These are phyloP conservation scores for Oryza meyeriana DNA, from an alignment of 176 grass and related monocot genomes.

Conservation along the genomic window DNA sequence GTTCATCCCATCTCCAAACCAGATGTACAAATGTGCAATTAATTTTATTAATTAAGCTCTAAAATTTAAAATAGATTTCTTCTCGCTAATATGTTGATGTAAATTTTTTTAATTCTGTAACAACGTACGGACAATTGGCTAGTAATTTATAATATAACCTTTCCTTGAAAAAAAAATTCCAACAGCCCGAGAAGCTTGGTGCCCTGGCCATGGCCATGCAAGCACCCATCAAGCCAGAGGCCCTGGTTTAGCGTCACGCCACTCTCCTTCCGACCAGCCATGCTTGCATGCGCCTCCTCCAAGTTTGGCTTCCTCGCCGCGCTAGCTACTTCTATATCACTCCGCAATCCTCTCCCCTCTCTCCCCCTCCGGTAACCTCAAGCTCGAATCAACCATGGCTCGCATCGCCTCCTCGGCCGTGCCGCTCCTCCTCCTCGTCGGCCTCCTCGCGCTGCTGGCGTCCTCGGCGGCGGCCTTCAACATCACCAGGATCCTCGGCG, in stretches of 20 bases:
- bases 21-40: too few relatives aligned
- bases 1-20: too few relatives aligned
- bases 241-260: background rate
- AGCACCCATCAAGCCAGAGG: background rate
- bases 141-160: too few relatives aligned
- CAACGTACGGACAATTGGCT: too few relatives aligned
- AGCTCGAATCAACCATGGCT: slow-evolving; percentile 13
- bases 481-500: slow-evolving; percentile 51
- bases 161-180: too few relatives aligned
- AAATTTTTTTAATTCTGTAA: too few relatives aligned
- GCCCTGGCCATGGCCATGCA: background rate
- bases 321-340: background rate
- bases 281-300: background rate
- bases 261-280: too few relatives aligned
- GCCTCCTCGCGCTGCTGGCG: slow-evolving; percentile 13
- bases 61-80: too few relatives aligned
- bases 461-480: slow-evolving; percentile 38
- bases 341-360: background rate
- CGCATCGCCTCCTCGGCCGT: background rate
- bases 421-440: background rate
- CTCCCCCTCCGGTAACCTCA: background rate
- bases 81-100: too few relatives aligned
- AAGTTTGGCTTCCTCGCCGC: background rate
- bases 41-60: too few relatives aligned
- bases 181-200: too few relatives aligned